Conservation (phyloP, 192 early-diverging fungal genomes). For the Backusella tuberculispora region DNA sequence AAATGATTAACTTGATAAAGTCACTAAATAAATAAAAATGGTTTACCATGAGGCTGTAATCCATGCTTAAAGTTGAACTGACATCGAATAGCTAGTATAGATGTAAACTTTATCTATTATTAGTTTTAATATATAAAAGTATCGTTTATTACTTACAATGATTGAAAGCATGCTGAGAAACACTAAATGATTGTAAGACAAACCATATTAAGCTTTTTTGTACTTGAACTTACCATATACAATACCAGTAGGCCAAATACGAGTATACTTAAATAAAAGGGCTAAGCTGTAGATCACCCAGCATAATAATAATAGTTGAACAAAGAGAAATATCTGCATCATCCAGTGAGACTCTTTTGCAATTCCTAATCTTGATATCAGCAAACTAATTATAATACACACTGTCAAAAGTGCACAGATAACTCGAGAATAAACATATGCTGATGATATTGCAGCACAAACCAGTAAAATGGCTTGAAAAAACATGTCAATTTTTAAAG, state of each 20-base stretch:
- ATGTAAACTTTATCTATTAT: not conserved
- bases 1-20: not conserved
- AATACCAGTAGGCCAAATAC: not conserved
- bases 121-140: not conserved
- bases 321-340: not conserved
- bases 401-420: not conserved
- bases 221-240: slow-evolving; percentile 12
- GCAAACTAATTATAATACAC: not conserved
- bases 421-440: not conserved
- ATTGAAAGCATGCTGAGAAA: not conserved
- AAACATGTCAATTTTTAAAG: slow-evolving; percentile 30
- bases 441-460: not conserved
- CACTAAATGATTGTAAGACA: slow-evolving; percentile 1
- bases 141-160: slow-evolving; percentile 5
- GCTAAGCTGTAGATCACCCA: not conserved
- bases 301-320: not conserved
- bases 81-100: not conserved
- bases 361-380: not conserved
- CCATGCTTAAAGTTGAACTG: slow-evolving; percentile 4
- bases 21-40: not conserved
- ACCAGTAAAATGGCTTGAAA: slow-evolving; percentile 16
- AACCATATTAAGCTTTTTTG: not conserved
- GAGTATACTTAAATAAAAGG: not conserved
- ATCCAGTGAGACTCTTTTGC: slow-evolving; percentile 3
- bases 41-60: not conserved